Evolutionary conservation across 108 stramenopile genomes (phyloP), one percentile per base, ranked within the genome.

Genomic region (Pseudonitzschia multiseries): DNA sequence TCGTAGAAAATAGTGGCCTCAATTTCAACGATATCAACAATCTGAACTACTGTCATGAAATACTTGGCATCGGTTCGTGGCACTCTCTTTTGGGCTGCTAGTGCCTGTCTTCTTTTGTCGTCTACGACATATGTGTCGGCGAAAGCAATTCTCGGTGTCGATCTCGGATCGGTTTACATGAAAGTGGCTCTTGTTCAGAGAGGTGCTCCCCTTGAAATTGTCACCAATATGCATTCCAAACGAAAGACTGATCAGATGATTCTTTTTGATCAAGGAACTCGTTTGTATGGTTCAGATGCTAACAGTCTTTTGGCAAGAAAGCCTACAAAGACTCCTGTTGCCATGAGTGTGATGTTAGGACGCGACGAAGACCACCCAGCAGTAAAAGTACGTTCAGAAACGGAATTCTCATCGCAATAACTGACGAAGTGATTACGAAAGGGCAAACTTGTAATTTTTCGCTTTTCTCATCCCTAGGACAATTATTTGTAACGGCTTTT

Each of bases 191-290:
- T 98, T 60, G 98, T 99, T 62, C 92, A 96, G 74, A 93, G 97
- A 66, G 97, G 97, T 62, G 92, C 93, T 52, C 96, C 97, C 18
- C 80, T 99, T 76, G 97, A 98, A 76, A 99, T 99, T 85, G 98
- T 99, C 2, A 98, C 97, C 62, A 99, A 99, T 84, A 69, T 93
- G 66, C 96, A 98, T 65, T 93, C 96, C 56, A 99, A 99, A 84
- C 92, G 99, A 64, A 99, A 98, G 85, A 99, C 98, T 31, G 97
- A 97, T 71, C 92, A 96, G 79, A 96, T 97, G 85, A 87, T 99
- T 54, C 88, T 96, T 43, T 99, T 99, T 79, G 96, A 98, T 78
- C 79, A 89, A 50, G 95, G 95, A 24, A 88, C 92, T 29, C 89
- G 98, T 1, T 91, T 96, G 66, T 99, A 95, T 82, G 98, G 96